Base-by-base conservation (phyloP, 306 rosid species). In the Cotoneaster glaucophyllus region DNA sequence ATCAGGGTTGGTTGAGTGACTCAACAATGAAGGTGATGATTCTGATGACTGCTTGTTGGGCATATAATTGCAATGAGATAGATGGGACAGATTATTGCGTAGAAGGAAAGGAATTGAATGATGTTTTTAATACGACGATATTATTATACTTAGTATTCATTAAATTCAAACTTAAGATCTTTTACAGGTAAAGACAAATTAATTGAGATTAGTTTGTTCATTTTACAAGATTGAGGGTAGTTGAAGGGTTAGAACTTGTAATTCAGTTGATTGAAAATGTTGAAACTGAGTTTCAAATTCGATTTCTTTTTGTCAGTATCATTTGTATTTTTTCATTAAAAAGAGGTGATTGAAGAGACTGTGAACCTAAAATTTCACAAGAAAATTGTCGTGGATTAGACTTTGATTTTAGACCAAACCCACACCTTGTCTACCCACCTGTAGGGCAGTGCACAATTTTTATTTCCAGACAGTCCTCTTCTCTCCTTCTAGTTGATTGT, bases 391-490 rank as follows among this genome's bases (percentile, higher is more conserved):
- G 75, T 41, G 44, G 48, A 26, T 64, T 54, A 31, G 67, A 79
- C 54, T 69, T 28, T 4, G 74, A 73, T 6, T 72, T 61, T 62
- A 50, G 45, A 77, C 48, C 67, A 50, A 73, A 50, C 75, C 79
- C 44, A 59, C 69, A n/a, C 67, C 56, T 14, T 73, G 39, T 59
- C 39, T 74, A 69, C 75, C 39, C 74, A 69, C 75, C 19, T 58
- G 78, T 66, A 81, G 85, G 81, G 71, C 81, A 67, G 25, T 19
- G 28, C 17, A 11, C 12, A 25, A 48, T 3, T 68, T 26, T 68
- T 57, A 43, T 8, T 65, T 61, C 57, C 65, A 70, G 52, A 3
- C 39, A 39, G n/a, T 17, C n/a, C 65, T 41, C 44, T 41, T 8
- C 41, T 41, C 50, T 72, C 57, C 50, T 12, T 37, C 12, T 50